Evolutionary conservation across 805 yeast genomes (phyloP), one percentile per base, ranked within the genome.

Genomic region (Candida stauntonica): DNA sequence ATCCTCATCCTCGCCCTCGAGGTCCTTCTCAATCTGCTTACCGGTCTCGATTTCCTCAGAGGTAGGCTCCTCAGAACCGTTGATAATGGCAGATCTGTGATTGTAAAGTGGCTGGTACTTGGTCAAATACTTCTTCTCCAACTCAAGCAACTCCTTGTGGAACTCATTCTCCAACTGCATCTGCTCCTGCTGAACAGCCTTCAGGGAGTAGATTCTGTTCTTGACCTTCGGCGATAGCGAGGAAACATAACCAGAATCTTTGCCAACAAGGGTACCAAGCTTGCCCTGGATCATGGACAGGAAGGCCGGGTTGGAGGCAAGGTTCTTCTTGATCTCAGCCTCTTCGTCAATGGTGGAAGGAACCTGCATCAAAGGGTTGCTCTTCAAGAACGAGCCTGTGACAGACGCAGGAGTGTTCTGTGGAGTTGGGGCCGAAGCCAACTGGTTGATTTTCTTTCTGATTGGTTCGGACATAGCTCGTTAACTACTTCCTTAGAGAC

Each of bases 351-450:
- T 86, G 31, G 96, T 86, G 36, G 70, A 63, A 19, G 86, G 79
- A 35, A 79, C 67, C 14, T 38, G 32, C 39, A 81, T 42, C 35
- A 52, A 32, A 17, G 76, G 77, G 50, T 77, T 72, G 35, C 71
- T 72, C 58, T 74, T 78, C 61, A 87, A 67, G 57, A 79, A 85
- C 17, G 89, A 81, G 45, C 78, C 79, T 29, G 86, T 72, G 26
- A 82, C 85, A 26, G 91, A 79, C 4, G 98, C 86, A 13, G 99
- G 99, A 1, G 99, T 93, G 72, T 93, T 93, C 60, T 93, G 99
- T 5, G 99, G 99, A 1, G 99, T 93, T 31, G 99, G 99, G 6
- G 99, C 98, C 55, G 80, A 78, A 47, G 91, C 83, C 49, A 86
- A 77, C 59, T 86, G 86, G 58, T 82, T 83, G 41, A 73, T 64